Conservation (phyloP, 306 rosid genomes). For the Prosopis cineraria region DNA sequence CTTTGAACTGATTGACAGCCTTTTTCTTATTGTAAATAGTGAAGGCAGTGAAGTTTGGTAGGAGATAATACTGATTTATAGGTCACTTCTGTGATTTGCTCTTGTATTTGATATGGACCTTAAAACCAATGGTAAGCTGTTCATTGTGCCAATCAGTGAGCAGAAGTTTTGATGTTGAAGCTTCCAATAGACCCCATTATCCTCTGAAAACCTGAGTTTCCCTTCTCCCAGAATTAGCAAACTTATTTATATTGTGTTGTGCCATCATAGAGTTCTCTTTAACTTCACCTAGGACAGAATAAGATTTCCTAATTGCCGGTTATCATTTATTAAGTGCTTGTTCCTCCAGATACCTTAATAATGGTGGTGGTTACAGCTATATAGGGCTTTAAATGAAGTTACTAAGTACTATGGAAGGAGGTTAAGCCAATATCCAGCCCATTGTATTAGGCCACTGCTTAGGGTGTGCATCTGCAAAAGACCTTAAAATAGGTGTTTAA, state of each 20-base stretch:
- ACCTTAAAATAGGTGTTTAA: no score
- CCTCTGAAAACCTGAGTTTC: no score
- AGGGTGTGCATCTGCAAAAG: no score
- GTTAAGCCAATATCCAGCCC: no score
- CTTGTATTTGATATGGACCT: background rate
- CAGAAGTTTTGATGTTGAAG: background rate
- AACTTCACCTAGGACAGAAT: background rate
- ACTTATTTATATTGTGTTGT: background rate
- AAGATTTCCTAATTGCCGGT: background rate
- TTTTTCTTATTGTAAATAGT: background rate
- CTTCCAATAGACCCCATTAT: background rate
- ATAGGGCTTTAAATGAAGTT: no score
- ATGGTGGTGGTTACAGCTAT: no score
- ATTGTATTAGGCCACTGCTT: no score
- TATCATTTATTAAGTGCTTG: no score
- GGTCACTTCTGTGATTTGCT: background rate
- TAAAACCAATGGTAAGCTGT: background rate
- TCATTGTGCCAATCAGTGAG: background rate
- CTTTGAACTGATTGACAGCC: background rate
- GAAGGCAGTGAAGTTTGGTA: background rate
- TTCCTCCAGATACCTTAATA: background rate
- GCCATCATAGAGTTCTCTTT: background rate
- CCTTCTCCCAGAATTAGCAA: background rate
- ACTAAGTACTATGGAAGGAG: no score
- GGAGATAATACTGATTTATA: no score